A percentile compares a stretch with the other conserved stretches of the same genome.
phyloP scores from a whole-genome alignment of 495 filamentous ascomycete genomes.

The Penicillium goetzii region DNA sequence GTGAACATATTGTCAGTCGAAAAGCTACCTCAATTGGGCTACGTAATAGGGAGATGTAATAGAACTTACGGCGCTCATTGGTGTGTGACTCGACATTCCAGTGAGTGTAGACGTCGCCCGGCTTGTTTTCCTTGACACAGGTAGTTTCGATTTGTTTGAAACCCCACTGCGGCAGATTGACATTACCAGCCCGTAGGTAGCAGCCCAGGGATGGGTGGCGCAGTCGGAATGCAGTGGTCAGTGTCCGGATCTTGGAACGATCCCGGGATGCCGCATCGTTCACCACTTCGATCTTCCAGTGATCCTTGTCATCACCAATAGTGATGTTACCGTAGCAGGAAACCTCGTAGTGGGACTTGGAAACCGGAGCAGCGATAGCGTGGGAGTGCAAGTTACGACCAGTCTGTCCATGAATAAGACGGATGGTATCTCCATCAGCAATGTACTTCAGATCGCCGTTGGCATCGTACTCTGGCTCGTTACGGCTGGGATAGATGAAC shows the following conservation, averaged over 20 bases:
- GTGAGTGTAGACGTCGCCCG: constrained; percentile 90
- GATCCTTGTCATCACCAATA: constrained; percentile 97
- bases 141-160: constrained; percentile 99
- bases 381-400: constrained; percentile 97
- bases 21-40: not conserved
- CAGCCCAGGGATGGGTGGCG: constrained; percentile 84
- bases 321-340: constrained; percentile 96
- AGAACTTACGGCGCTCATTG: constrained; percentile 86
- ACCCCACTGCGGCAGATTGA: constrained; percentile 97
- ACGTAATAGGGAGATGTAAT: not conserved
- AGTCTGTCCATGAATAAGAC: constrained; percentile 92
- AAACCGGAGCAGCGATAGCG: constrained; percentile 81
- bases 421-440: constrained; percentile 76
- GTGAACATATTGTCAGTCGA: constrained; percentile 9
- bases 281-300: constrained; percentile 94
- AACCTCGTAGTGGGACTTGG: constrained; percentile 88
- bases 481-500: constrained; percentile 95
- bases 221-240: constrained; percentile 91
- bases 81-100: constrained; percentile 97
- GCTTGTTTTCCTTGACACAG: constrained; percentile 92
- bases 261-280: constrained; percentile 86
- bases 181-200: constrained; percentile 93
- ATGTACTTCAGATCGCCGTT: constrained; percentile 72
- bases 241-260: constrained; percentile 81
- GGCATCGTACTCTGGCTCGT: constrained; percentile 70